These are phyloP conservation scores for Kwoniella bestiolae DNA, from an alignment of 768 basidiomycete genomes.

Conservation along the genomic window DNA sequence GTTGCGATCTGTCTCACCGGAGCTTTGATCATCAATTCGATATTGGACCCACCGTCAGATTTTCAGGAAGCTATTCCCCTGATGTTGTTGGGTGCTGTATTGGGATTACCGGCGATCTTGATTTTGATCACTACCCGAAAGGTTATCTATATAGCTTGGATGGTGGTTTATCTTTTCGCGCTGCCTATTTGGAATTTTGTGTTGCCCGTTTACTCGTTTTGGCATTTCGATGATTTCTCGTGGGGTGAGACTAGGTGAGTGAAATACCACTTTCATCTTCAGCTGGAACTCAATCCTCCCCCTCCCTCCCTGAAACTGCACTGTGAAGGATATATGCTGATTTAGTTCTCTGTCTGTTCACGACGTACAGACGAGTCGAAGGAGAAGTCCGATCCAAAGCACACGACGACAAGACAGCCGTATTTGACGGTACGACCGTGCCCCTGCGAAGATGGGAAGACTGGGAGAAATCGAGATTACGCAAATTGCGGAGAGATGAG, in stretches of 20 bases:
- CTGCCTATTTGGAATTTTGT: constrained; percentile 96
- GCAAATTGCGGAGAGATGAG: constrained; percentile 81
- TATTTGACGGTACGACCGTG: constrained; percentile 66
- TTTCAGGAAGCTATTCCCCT: constrained; percentile 95
- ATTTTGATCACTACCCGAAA: constrained; percentile 94
- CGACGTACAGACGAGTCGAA: constrained; percentile 76
- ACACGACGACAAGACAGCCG: constrained; percentile 68
- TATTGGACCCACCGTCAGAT: constrained; percentile 74
- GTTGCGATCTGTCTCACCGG: constrained; percentile 92
- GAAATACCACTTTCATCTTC: constrained; percentile 20
- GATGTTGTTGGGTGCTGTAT: constrained; percentile 81
- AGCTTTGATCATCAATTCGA: constrained; percentile 79
- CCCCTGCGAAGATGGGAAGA: constrained; percentile 99
- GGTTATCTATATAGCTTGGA: constrained; percentile 96
- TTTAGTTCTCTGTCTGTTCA: constrained; percentile 12
- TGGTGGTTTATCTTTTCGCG: constrained; percentile 90
- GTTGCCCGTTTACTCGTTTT: constrained; percentile 92
- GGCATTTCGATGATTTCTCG: constrained; percentile 99
- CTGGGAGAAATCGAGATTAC: constrained; percentile 93
- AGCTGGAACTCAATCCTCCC: background rate
- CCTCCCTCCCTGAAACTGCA: no score
- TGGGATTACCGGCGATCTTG: constrained; percentile 88
- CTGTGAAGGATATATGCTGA: background rate
- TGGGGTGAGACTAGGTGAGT: constrained; percentile 97
- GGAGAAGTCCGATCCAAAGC: constrained; percentile 77